Evolutionary conservation across 306 rosid species (phyloP).

Genomic region (Acacia confusa): DNA sequence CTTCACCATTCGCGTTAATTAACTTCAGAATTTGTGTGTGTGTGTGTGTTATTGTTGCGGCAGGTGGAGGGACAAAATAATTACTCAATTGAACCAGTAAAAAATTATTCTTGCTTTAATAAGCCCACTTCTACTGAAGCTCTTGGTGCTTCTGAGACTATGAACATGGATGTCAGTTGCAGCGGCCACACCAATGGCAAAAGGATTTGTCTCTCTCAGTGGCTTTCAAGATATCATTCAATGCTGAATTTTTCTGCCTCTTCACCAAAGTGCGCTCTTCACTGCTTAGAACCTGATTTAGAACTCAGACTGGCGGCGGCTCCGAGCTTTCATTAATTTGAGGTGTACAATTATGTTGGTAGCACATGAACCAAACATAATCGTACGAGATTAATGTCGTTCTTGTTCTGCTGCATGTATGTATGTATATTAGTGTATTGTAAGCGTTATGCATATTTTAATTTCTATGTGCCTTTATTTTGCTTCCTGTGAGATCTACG

Average conservation of each 20-base stretch:
- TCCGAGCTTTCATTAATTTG: slow-evolving; percentile 16
- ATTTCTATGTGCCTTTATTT: background rate
- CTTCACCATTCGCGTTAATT: background rate
- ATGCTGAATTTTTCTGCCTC: slow-evolving; percentile 24
- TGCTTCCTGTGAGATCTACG: background rate
- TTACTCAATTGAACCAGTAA: background rate
- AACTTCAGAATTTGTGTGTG: background rate
- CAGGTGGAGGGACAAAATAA: slow-evolving; percentile 14
- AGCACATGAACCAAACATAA: background rate
- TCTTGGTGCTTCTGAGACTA: slow-evolving; percentile 6
- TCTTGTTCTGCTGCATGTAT: background rate
- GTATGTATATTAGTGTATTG: background rate
- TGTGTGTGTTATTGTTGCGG: background rate
- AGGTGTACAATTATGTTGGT: background rate
- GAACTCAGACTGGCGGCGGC: slow-evolving; percentile 81
- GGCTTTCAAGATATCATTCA: slow-evolving; percentile 26
- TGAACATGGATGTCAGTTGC: slow-evolving; percentile 17
- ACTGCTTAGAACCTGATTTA: slow-evolving; percentile 44
- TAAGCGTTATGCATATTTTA: background rate
- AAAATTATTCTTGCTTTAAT: background rate
- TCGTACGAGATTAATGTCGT: background rate
- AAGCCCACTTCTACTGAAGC: slow-evolving; percentile 14
- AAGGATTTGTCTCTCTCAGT: background rate
- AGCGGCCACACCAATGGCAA: background rate
- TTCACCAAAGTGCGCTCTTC: slow-evolving; percentile 18